Evolutionary conservation across 345 rosid species (phyloP).

Genomic region (Cardamine occulta): DNA sequence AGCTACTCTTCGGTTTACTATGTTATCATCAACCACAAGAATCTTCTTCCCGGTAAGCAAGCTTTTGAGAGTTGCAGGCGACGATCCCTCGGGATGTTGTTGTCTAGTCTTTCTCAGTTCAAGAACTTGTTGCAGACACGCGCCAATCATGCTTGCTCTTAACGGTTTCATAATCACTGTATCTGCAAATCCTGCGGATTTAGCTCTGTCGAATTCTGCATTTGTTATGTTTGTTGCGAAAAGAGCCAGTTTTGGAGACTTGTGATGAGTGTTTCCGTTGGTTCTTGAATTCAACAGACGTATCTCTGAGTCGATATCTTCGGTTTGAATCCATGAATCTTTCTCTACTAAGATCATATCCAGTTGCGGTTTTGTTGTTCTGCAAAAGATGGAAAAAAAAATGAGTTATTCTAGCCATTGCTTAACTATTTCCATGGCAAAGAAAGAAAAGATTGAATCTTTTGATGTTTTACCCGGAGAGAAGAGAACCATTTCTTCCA

Average conservation of each 20-base stretch:
- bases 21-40: constrained; percentile 92
- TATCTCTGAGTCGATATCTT: constrained; percentile 50
- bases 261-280: constrained; percentile 51
- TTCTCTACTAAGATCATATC: constrained; percentile 88
- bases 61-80: constrained; percentile 49
- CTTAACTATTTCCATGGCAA: background rate
- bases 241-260: constrained; percentile 70
- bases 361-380: constrained; percentile 55
- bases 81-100: constrained; percentile 54
- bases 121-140: constrained; percentile 86
- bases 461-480: constrained; percentile 52
- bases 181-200: constrained; percentile 84
- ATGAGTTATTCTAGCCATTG: background rate
- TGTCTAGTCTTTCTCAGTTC: constrained; percentile 69
- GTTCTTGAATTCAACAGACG: constrained; percentile 51
- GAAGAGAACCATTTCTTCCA: constrained; percentile 55
- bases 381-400: background rate
- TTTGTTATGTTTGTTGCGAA: constrained; percentile 77
- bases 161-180: constrained; percentile 91
- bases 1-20: constrained; percentile 88
- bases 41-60: constrained; percentile 78
- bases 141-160: constrained; percentile 95
- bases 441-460: constrained; percentile 16
- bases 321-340: constrained; percentile 74
- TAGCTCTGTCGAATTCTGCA: constrained; percentile 69